Evolutionary conservation across 768 basidiomycete species (phyloP).

Genomic region (Fibroporia radiculosa): DNA sequence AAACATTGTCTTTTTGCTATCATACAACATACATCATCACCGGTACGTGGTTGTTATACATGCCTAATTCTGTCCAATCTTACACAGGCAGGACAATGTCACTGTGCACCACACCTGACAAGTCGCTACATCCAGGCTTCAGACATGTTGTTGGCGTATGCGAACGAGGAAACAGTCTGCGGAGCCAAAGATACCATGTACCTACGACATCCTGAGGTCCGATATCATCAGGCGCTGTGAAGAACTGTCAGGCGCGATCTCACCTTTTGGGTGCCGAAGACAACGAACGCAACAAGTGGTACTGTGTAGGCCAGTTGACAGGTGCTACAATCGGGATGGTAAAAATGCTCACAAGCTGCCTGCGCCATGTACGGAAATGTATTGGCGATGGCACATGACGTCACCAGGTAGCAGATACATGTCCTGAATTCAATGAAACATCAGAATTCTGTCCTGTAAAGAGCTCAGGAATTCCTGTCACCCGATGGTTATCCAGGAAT

Average conservation of each 20-base stretch:
- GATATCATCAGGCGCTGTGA: background rate
- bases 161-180: background rate
- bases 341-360: constrained; percentile 34
- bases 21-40: no score
- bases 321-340: background rate
- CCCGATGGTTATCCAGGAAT: constrained; percentile 36
- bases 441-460: background rate
- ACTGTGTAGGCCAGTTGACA: background rate
- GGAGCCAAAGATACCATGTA: constrained; percentile 7
- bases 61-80: no score
- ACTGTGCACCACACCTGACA: no score
- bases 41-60: no score
- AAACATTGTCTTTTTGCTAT: no score
- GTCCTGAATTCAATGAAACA: background rate
- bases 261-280: constrained; percentile 46
- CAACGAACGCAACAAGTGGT: constrained; percentile 26
- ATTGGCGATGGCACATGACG: background rate
- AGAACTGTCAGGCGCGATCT: no score
- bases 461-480: constrained; percentile 18
- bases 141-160: no score
- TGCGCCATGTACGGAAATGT: constrained; percentile 39
- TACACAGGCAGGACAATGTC: no score
- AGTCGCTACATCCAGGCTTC: no score
- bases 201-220: constrained; percentile 9
- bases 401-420: background rate